Evolutionary conservation across 768 basidiomycete species (phyloP).

Genomic region (Tricholoma sp.): DNA sequence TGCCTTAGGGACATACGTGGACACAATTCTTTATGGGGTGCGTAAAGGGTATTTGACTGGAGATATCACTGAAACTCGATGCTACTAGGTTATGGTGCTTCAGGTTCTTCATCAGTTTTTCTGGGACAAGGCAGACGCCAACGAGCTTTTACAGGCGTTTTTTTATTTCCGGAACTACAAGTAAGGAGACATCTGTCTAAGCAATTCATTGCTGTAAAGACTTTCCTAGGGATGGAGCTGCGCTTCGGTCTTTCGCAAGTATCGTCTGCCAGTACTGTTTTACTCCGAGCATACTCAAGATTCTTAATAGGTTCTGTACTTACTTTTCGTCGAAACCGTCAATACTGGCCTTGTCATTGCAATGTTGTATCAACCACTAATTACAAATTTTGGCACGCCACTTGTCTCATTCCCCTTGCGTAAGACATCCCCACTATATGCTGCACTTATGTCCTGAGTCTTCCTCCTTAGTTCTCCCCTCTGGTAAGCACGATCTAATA

Average conservation of each 20-base stretch:
- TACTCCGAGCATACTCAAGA: neutral
- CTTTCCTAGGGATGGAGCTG: constrained; percentile 31
- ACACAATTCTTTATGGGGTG: constrained; percentile 40
- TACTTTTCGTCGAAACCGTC: constrained; percentile 37
- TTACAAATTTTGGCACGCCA: constrained; percentile 33
- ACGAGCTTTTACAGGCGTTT: constrained; percentile 7
- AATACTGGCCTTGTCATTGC: constrained; percentile 41
- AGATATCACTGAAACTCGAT: neutral
- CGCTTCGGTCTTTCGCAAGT: constrained; percentile 37
- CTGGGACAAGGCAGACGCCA: neutral
- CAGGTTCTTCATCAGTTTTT: constrained; percentile 22
- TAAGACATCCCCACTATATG: constrained; percentile 8
- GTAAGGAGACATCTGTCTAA: constrained; percentile 11
- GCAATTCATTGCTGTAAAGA: neutral
- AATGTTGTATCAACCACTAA: constrained; percentile 43
- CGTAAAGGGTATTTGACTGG: neutral
- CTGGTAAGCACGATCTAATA: constrained; percentile 12
- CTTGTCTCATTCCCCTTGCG: constrained; percentile 27
- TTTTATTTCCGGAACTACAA: constrained; percentile 36
- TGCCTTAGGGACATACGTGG: constrained; percentile 16
- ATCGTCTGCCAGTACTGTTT: neutral
- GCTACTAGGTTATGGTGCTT: constrained; percentile 27
- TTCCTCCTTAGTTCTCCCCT: constrained; percentile 18
- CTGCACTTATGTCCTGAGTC: constrained; percentile 12
- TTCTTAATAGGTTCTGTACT: constrained; percentile 30